Percentiles rank a stretch among this genome's conserved stretches.
Conservation (phyloP, 192 early-diverging fungal species). For the Rhizophagus clarus region DNA sequence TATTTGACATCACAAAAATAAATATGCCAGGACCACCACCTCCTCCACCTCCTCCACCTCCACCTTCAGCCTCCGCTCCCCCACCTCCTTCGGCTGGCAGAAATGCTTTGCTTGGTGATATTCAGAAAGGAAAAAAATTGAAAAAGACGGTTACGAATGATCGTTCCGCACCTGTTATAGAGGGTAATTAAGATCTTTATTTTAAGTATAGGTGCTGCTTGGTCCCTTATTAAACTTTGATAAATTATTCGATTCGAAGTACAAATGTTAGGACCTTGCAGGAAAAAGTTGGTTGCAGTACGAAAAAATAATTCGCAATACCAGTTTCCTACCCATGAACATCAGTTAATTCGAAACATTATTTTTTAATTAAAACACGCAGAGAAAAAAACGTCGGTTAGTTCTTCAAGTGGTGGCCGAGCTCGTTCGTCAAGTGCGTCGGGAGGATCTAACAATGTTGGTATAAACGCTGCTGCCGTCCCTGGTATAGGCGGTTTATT, state of each 20-base stretch:
- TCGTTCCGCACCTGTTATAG: slow-evolving; percentile 60
- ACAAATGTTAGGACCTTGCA: not conserved
- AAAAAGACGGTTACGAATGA: slow-evolving; percentile 76
- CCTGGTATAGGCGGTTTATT: slow-evolving; percentile 62
- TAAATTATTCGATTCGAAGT: not conserved
- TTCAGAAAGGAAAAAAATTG: slow-evolving; percentile 69
- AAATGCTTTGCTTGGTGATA: slow-evolving; percentile 66
- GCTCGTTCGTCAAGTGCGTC: slow-evolving; percentile 37
- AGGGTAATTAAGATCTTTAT: slow-evolving; percentile 33
- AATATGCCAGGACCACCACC: slow-evolving; percentile 49
- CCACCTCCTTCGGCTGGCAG: slow-evolving; percentile 42
- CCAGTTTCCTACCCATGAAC: not conserved
- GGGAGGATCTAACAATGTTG: slow-evolving; percentile 35
- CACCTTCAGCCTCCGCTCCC: slow-evolving; percentile 24
- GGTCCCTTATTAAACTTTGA: not conserved
- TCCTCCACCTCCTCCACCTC: slow-evolving; percentile 48
- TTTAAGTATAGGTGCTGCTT: not conserved
- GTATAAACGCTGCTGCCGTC: slow-evolving; percentile 32
- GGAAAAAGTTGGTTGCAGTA: not conserved
- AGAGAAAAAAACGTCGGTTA: slow-evolving; percentile 13
- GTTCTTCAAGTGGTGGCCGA: slow-evolving; percentile 29
- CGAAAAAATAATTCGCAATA: not conserved
- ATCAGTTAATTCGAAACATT: not conserved
- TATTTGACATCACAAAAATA: not conserved
- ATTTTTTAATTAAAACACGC: not conserved